Evolutionary conservation across 495 filamentous ascomycete genomes (phyloP).

Genomic region (Lasiosphaeris hirsuta): DNA sequence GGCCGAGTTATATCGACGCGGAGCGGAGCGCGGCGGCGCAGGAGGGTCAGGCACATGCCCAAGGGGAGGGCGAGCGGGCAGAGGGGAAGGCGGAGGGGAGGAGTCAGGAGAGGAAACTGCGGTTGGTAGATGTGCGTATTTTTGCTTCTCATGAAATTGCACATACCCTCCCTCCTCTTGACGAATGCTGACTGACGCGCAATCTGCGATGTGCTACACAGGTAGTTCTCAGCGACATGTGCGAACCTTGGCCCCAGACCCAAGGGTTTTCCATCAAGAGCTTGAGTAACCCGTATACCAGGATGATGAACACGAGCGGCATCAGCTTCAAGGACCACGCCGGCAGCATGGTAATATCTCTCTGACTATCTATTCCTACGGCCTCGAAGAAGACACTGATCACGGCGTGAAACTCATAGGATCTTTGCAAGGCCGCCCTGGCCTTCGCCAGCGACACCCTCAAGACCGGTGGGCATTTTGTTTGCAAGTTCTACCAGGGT

Average conservation of each 20-base stretch:
- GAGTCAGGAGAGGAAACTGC: slow-evolving; percentile 14
- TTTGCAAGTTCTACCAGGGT: slow-evolving; percentile 98
- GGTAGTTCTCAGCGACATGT: slow-evolving; percentile 97
- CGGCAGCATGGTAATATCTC: slow-evolving; percentile 77
- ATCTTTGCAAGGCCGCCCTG: slow-evolving; percentile 82
- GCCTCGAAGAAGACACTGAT: neutral
- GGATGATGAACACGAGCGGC: slow-evolving; percentile 99
- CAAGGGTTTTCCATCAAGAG: slow-evolving; percentile 76
- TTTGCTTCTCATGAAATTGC: neutral
- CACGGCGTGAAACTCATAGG: slow-evolving; percentile 46
- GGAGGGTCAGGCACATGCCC: slow-evolving; percentile 1
- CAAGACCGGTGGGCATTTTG: slow-evolving; percentile 76
- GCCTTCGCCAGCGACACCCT: slow-evolving; percentile 80
- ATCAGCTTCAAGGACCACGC: slow-evolving; percentile 82
- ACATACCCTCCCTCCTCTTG: neutral
- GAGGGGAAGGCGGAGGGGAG: slow-evolving; percentile 24
- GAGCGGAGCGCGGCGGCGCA: slow-evolving; percentile 41
- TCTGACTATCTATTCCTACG: neutral
- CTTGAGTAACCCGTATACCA: slow-evolving; percentile 87
- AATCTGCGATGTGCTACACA: slow-evolving; percentile 13
- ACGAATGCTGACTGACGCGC: neutral
- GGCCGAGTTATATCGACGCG: slow-evolving; percentile 52
- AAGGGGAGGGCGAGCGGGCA: slow-evolving; percentile 1
- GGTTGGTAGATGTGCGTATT: slow-evolving; percentile 67
- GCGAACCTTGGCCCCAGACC: slow-evolving; percentile 82